These are phyloP conservation scores for Coriaria nepalensis DNA, from an alignment of 306 rosid genomes.

Conservation along the genomic window DNA sequence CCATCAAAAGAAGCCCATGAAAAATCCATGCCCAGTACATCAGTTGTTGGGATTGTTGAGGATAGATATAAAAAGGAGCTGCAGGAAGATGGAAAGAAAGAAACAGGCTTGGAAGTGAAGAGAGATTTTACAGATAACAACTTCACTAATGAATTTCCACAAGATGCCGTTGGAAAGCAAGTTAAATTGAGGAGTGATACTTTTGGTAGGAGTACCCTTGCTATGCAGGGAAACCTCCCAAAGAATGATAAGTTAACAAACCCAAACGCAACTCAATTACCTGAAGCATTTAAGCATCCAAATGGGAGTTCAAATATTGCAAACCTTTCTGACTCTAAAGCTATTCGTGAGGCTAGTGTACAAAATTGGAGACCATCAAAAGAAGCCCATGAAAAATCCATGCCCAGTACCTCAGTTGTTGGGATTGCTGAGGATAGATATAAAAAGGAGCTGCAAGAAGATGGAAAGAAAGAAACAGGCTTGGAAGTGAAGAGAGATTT, in stretches of 20 bases:
- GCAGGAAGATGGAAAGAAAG: conserved; percentile 16
- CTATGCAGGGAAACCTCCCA: conserved; percentile 10
- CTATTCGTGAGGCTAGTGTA: conserved; percentile 18
- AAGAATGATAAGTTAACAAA: conserved; percentile 21
- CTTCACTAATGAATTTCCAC: conserved; percentile 17
- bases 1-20: conserved; percentile 9
- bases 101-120: conserved; percentile 11
- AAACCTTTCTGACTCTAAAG: conserved; percentile 26
- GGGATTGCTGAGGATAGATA: conserved; percentile 15
- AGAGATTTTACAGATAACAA: conserved; percentile 22
- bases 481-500: conserved; percentile 14
- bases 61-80: conserved; percentile 17
- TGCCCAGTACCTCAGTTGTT: conserved; percentile 5
- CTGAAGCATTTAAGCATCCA: conserved; percentile 13
- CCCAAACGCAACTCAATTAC: conserved; percentile 12
- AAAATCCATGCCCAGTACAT: conserved; percentile 13
- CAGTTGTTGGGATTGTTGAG: conserved; percentile 11
- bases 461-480: conserved; percentile 12
- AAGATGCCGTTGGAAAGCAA: conserved; percentile 21
- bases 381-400: conserved; percentile 14
- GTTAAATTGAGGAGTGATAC: conserved; percentile 19
- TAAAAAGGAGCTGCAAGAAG: conserved; percentile 18
- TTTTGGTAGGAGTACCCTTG: conserved; percentile 21
- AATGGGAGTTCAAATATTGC: conserved; percentile 9
- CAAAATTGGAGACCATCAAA: conserved; percentile 11